A percentile compares a stretch with the other conserved stretches of the same genome.
Evolutionary conservation across 176 grass and related monocot species (phyloP).

Genomic region (Alloteropsis semialata): DNA sequence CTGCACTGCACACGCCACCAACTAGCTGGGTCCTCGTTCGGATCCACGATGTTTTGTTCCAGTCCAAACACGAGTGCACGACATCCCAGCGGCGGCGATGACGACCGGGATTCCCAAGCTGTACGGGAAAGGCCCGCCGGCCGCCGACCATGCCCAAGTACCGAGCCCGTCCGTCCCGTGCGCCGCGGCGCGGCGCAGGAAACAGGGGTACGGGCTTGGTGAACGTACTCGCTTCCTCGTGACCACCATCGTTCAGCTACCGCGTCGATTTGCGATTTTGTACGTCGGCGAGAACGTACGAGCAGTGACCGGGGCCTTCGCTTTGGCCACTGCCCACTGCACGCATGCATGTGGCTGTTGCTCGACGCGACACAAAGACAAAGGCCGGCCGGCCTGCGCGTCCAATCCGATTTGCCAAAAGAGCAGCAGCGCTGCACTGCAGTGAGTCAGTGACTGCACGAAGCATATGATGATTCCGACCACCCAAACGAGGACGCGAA

Average conservation of each 20-base stretch:
- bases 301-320: background rate
- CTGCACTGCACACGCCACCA: background rate
- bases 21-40: background rate
- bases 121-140: background rate
- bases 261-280: too few species aligned
- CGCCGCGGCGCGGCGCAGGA: background rate
- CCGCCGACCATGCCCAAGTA: background rate
- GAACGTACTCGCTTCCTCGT: too few species aligned
- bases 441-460: too few species aligned
- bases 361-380: background rate
- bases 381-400: background rate
- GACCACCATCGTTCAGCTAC: too few species aligned
- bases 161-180: background rate
- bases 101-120: background rate
- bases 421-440: too few species aligned
- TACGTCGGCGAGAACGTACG: too few species aligned
- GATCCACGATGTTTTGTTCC: background rate
- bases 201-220: background rate
- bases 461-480: too few species aligned
- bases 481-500: too few species aligned
- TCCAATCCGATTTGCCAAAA: background rate
- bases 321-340: background rate
- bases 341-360: background rate
- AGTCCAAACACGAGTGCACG: too few species aligned
- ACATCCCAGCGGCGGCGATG: background rate